These are phyloP conservation scores for Cordyceps farinosa DNA, from an alignment of 2,329 filamentous ascomycete species.

Conservation along the genomic window DNA sequence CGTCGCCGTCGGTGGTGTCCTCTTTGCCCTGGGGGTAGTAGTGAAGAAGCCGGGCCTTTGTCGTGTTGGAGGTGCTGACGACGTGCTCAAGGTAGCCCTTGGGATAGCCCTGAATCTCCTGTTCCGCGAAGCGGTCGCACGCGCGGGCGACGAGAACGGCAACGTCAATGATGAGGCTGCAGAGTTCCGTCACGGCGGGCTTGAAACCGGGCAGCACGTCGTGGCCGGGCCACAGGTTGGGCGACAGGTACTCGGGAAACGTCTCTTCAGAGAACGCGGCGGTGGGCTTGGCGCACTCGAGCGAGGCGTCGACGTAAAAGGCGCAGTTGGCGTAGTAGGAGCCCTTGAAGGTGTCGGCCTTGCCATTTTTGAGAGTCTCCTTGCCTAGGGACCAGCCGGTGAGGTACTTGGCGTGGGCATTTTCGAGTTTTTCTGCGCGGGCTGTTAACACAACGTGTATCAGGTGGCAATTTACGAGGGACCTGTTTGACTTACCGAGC, in stretches of 20 bases:
- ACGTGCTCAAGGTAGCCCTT: constrained; percentile 79
- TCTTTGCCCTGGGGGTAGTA: constrained; percentile 70
- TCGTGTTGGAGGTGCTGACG: constrained; percentile 79
- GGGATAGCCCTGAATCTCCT: constrained; percentile 74
- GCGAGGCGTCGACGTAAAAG: constrained; percentile 63
- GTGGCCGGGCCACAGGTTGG: constrained; percentile 82
- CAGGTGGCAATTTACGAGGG: too few species aligned
- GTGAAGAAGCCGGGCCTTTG: constrained; percentile 87
- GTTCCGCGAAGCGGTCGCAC: constrained; percentile 79
- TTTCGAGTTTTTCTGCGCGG: constrained; percentile 54
- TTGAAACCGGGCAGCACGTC: constrained; percentile 71
- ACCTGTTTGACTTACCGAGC: too few species aligned
- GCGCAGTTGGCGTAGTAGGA: constrained; percentile 83
- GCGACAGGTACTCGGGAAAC: constrained; percentile 83
- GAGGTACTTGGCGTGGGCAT: constrained; percentile 59
- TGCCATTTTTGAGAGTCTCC: constrained; percentile 73
- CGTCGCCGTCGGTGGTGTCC: constrained; percentile 41
- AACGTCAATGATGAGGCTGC: constrained; percentile 80
- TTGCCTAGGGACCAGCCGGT: constrained; percentile 79
- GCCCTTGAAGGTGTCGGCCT: constrained; percentile 76
- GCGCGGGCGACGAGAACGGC: constrained; percentile 85
- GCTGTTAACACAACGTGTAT: not conserved
- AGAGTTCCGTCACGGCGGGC: constrained; percentile 68
- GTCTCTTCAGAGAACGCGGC: constrained; percentile 54
- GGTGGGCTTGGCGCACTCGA: constrained; percentile 61